Evolutionary conservation across 805 yeast genomes (phyloP), one percentile per base, ranked within the genome.

Genomic region (Yueomyces sp.): DNA sequence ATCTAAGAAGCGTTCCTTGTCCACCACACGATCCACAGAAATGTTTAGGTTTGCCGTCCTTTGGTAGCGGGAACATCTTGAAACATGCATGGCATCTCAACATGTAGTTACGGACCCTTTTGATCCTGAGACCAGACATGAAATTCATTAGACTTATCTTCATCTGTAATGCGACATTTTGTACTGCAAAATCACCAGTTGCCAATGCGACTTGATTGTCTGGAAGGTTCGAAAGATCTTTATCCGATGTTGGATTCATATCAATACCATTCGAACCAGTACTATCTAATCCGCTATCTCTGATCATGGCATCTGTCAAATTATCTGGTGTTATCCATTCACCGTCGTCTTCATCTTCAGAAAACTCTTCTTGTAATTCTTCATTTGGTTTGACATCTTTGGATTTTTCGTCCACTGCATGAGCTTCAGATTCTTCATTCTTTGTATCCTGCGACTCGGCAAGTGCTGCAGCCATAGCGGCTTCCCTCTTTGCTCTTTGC

Each of bases 21-120:
- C 96, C 96, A 47, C 99, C 99, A 71, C 99, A 92, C 43, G 78
- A 74, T 12, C 96, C 84, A 62, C 99, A 92, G 68, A 92, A 92
- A 63, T 87, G 96, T 54, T 76, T 76, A 40, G 88, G 77, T 38
- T 71, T 73, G 2, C 88, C 88, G 49, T 76, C 73, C 54, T 79
- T 82, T 29, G 90, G 85, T 44, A 85, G 70, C 5, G 95, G 88
- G 11, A 80, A 67, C 59, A 92, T 69, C 46, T 74, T 69, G 75
- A 92, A 92, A 66, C 99, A 92, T 0, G 96, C 99, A 62, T 92
- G 96, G 63, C 99, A 92, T 64, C 99, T 73, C 57, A 85, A 73
- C 96, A 90, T 90, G 61, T 85, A 88, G 66, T 82, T 85, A 60
- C 94, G 74, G 33, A 92, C 82, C 59, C 85, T 76, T 51, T 77